Base-by-base conservation (phyloP, 768 basidiomycete genomes). In the Tricholoma furcatifolium region DNA sequence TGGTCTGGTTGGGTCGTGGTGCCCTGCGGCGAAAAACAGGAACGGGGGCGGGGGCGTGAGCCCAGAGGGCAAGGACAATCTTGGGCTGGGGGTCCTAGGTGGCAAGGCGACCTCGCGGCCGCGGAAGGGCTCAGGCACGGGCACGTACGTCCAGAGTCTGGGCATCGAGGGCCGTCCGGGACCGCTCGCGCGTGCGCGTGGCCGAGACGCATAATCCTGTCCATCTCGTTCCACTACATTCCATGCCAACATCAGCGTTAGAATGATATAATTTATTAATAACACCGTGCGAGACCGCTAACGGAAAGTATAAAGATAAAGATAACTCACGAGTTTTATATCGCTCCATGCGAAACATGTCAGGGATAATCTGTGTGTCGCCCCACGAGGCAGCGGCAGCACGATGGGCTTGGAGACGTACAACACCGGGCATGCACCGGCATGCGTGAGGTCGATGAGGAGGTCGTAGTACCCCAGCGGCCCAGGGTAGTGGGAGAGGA, bases 321-420 rank as follows among this genome's bases (percentile, higher is more conserved):
- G 24, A 61, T 43, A 6, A 68, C 81, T 51, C 51, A 88, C 87
- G 40, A 91, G 71, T 66, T 83, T 84, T 38, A 91, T 76, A 63
- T 93, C 91, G 65, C 88, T 91, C 88, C 91, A 93, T 1, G 89
- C 81, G 62, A 91, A 92, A 45, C 86, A 78, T 21, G 88, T 77
- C 10, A 77, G 73, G 1, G 82, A 82, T 17, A 91, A 75, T 4
- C 78, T 74, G 65, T 85, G 76, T 8, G 78, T 75, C 2, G 79
- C 76, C 6, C 70, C 68, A 47, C 72, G 69, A 3, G 69, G 57
- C 41, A 67, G 56, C 6, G 71, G 59, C 14, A 72, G 70, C 31
- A 69, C 65, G 6, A 76, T 62, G 0, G 74, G 73, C 61, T 80
- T 81, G 6, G 88, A 82, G 2, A 82, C 62, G 56, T 84, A 85